Base-by-base conservation (phyloP, 192 early-diverging fungal species). In the Radiomyces spectabilis region DNA sequence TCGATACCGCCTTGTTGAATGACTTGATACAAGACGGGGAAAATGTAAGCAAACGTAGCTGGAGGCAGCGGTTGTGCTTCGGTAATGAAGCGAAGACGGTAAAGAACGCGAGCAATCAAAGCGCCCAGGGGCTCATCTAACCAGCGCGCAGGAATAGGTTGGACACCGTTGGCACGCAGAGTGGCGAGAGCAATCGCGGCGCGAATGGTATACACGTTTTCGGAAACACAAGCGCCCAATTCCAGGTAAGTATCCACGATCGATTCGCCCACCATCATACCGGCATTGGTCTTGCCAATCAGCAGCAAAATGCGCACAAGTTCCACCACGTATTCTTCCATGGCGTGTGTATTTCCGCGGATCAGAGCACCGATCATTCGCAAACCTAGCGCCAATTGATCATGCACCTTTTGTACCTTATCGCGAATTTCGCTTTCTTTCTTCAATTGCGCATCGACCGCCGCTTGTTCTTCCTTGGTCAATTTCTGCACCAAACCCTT, bases 361-460 rank as follows among this genome's bases (percentile, higher is more conserved):
- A 88, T 55, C 37, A 90, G 69, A 3, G 89, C 76, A 27, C 79
- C 69, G 6, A 91, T 59, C 3, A 86, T 69, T 29, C 82, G 68
- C 41, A 97, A 61, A 5, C 80, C 89, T 13, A 75, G 69, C n/a
- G 55, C 53, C 26, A 94, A 47, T 13, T 64, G 71, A 7, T 63
- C 56, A 18, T 66, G 61, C 9, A 85, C 59, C 1, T 50, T 51
- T 31, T 81, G 73, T 4, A 92, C 90, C 7, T 74, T 63, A 41
- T 53, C 68, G 22, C 95, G 81, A n/a, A 89, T 84, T 6, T 59
- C 74, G 2, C 63, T 52, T 65, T 97, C 95, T 52, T 86, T 85
- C 22, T 69, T 77, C 1, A 81, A 57, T 67, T 92, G 91, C 10
- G 71, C 63, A 50, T 88, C 74, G 5, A 91, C 78, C 9, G 85